Evolutionary conservation across 768 basidiomycete species (phyloP).

Genomic region (Strobilomyces dryophilus): DNA sequence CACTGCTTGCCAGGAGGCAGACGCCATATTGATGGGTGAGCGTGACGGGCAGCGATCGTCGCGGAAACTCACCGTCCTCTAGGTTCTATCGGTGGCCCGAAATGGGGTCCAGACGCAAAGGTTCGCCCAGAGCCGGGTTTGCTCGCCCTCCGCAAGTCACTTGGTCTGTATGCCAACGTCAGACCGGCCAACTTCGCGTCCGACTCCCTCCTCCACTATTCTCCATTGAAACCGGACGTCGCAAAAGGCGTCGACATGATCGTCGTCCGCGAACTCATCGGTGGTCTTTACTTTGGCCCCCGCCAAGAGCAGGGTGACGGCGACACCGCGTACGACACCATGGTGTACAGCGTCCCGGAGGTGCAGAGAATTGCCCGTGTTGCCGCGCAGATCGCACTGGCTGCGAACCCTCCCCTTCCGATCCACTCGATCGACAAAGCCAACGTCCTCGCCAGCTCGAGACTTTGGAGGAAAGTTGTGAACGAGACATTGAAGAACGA

Average conservation of each 20-base stretch:
- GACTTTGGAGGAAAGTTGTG: slow-evolving; percentile 93
- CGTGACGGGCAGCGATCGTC: neutral
- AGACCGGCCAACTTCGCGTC: slow-evolving; percentile 95
- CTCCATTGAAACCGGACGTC: slow-evolving; percentile 83
- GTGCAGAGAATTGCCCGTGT: slow-evolving; percentile 94
- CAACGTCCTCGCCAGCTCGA: slow-evolving; percentile 92
- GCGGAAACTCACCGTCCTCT: slow-evolving; percentile 2
- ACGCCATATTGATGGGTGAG: slow-evolving; percentile 93
- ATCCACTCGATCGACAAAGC: slow-evolving; percentile 98
- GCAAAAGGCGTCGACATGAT: slow-evolving; percentile 87
- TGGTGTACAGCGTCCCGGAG: slow-evolving; percentile 88
- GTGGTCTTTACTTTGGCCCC: slow-evolving; percentile 92
- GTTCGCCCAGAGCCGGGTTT: slow-evolving; percentile 93
- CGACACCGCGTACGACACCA: slow-evolving; percentile 85
- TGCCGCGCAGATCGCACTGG: slow-evolving; percentile 87
- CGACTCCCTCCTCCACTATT: slow-evolving; percentile 79
- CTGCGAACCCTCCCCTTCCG: slow-evolving; percentile 76
- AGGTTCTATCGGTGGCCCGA: slow-evolving; percentile 99
- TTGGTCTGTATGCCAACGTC: slow-evolving; percentile 97
- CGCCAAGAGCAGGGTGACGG: slow-evolving; percentile 81
- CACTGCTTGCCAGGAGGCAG: slow-evolving; percentile 85
- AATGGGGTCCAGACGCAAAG: slow-evolving; percentile 89
- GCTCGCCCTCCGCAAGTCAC: slow-evolving; percentile 80
- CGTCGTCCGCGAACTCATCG: slow-evolving; percentile 94
- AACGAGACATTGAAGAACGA: slow-evolving; percentile 79